Base-by-base conservation (phyloP, 768 basidiomycete genomes). In the Mycena leptocephala region DNA sequence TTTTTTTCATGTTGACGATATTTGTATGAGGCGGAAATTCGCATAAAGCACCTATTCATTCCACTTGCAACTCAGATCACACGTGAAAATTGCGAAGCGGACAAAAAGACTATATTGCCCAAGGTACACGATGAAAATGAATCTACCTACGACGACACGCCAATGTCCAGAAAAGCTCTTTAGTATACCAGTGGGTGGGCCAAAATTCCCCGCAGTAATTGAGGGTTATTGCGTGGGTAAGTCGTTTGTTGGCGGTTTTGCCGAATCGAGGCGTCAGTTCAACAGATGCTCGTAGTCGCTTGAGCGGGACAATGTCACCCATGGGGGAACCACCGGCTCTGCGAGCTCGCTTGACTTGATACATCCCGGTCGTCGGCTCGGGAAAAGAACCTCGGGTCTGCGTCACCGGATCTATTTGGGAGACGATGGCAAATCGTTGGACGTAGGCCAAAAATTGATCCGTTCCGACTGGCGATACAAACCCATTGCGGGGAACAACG, bases 401-500 rank as follows among this genome's bases (percentile, higher is more conserved):
- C 7, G 13, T 56, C 18, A 22, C 55, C 4, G 51, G 39, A 55
- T 70, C 41, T 9, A 22, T 32, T 59, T 76, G 79, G 7, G 72
- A 53, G 18, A 81, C 41, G 24, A 80, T 70, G 41, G 77, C 63
- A 30, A 80, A 81, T 3, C 65, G 65, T 24, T 78, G 74, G 4
- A 77, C 72, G 63, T 80, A 81, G 11, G 72, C 73, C 24, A 81
- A 39, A 51, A 77, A 81, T 20, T 28, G 53, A 2, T 67, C 51
- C 8, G 37, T 66, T 39, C 64, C 62, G 10, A 28, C 2, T 1
- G 26, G 35, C 20, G 35, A 37, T 13, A 11, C 20, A 18, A 1
- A 10, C 1, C 30, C 32, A 20, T 24, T 11, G 5, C 11, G 22
- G 20, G 70, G 71, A 24, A 79, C 73, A 18, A 68, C 55, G 3